Evolutionary conservation across 768 basidiomycete genomes (phyloP), one percentile per base, ranked within the genome.

Genomic region (Auricularia sp.): DNA sequence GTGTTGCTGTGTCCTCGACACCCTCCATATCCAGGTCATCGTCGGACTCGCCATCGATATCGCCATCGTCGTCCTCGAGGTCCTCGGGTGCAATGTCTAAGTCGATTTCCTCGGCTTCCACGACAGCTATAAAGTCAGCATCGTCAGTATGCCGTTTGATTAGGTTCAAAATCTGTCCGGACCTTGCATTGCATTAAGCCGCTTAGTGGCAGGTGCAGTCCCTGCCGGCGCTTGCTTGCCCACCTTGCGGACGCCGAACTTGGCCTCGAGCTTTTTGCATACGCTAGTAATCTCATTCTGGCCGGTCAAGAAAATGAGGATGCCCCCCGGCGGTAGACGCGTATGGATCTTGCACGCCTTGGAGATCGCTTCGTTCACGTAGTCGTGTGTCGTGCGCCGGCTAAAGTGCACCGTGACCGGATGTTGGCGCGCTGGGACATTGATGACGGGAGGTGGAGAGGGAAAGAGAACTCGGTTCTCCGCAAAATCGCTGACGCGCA

Each of bases 361-460:
- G 72, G 87, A 90, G 69, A 95, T 84, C 2, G 94, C 92, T 74
- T 98, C 94, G 2, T 82, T 83, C 58, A 98, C 85, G 71, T 98
- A 98, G 74, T 98, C 92, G 6, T 90, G 80, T 2, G 82, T 75
- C 0, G 97, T 99, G 44, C 87, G 82, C 34, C 94, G 85, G 69
- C 85, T 90, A 80, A 98, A 99, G 74, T 99, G 97, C 34, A 94
- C 76, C 0, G 94, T 96, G 45, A 99, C 97, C 0, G 96, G 92
- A 77, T 98, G 88, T 73, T 97, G 95, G 29, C 97, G 89, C 1
- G 91, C 90, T 35, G 89, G 80, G 64, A 98, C 88, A 68, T 84
- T 89, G 74, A 98, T 89, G 59, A 97, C 84, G 0, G 97, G 97
- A n/a, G 97, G 97, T 2, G 92, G 85, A 1, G 80, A 78, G 0